Conservation (phyloP, 306 rosid species). For the Quercus agrifolia region DNA sequence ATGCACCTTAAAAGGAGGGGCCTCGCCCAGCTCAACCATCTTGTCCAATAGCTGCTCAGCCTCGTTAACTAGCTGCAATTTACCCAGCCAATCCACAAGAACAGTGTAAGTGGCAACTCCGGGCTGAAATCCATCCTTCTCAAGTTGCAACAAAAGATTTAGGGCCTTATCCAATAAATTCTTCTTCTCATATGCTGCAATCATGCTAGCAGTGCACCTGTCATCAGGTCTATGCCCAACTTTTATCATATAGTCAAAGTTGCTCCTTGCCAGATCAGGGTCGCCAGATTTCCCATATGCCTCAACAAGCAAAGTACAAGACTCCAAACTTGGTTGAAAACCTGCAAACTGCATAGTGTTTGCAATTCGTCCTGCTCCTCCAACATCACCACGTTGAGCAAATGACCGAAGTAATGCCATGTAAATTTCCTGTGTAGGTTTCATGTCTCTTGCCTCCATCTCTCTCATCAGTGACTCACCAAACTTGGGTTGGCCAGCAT, state of each 20-base stretch:
- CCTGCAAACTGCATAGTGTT: constrained; percentile 62
- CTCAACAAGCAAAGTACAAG: constrained; percentile 64
- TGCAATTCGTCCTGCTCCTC: constrained; percentile 46
- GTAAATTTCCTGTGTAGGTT: constrained; percentile 57
- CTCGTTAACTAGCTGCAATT: constrained; percentile 73
- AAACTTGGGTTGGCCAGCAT: constrained; percentile 47
- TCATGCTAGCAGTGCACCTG: constrained; percentile 74
- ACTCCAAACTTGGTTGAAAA: constrained; percentile 43
- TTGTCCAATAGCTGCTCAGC: constrained; percentile 71
- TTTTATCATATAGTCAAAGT: constrained; percentile 60
- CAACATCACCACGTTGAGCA: constrained; percentile 42
- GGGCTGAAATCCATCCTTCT: constrained; percentile 72
- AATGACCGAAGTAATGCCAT: constrained; percentile 62
- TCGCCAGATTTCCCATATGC: constrained; percentile 42
- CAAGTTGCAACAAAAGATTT: constrained; percentile 59
- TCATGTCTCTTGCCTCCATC: constrained; percentile 59
- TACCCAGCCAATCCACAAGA: constrained; percentile 84
- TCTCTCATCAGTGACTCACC: constrained; percentile 56
- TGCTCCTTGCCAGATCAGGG: constrained; percentile 53
- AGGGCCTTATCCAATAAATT: constrained; percentile 71
- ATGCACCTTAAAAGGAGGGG: constrained; percentile 71
- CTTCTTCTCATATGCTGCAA: constrained; percentile 61
- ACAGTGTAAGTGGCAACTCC: constrained; percentile 76
- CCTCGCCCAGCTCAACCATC: constrained; percentile 65
- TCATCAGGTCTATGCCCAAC: constrained; percentile 71